Conservation (phyloP, 2,329 filamentous ascomycete species). For the Emericellopsis atlantica region DNA sequence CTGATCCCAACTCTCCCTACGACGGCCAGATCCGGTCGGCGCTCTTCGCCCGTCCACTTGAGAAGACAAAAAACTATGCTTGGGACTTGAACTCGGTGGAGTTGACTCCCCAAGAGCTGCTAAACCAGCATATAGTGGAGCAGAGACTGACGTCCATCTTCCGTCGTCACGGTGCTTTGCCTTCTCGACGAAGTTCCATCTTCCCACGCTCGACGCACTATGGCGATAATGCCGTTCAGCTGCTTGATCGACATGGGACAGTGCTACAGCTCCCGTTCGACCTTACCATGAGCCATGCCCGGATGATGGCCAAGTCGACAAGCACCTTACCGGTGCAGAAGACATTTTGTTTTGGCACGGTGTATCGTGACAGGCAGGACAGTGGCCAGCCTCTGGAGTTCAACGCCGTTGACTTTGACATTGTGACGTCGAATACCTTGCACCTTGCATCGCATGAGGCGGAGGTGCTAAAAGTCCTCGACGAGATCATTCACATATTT, state of each 20-base stretch:
- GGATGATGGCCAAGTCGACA: constrained; percentile 62
- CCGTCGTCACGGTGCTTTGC: constrained; percentile 77
- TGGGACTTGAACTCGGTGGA: constrained; percentile 58
- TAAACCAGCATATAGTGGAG: constrained; percentile 63
- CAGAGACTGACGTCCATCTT: constrained; percentile 68
- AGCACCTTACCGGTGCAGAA: constrained; percentile 53
- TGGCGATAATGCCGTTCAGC: constrained; percentile 55
- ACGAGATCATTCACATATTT: constrained; percentile 76
- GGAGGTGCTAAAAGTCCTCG: constrained; percentile 84
- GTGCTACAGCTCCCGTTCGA: constrained; percentile 91
- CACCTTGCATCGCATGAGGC: constrained; percentile 86
- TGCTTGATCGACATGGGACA: constrained; percentile 76
- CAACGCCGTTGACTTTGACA: constrained; percentile 91
- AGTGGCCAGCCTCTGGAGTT: constrained; percentile 74
- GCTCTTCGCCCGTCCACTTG: constrained; percentile 64
- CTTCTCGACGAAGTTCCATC: constrained; percentile 59
- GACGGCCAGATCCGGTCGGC: constrained; percentile 83
- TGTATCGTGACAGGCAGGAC: constrained; percentile 68
- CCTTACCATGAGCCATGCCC: constrained; percentile 77
- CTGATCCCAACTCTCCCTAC: constrained; percentile 74
- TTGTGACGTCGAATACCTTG: constrained; percentile 69
- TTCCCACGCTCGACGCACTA: constrained; percentile 80
- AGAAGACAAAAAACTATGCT: constrained; percentile 68
- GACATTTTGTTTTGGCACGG: constrained; percentile 76
- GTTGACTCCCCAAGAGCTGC: constrained; percentile 44